Percentiles rank a stretch among this genome's conserved stretches.
These are phyloP conservation scores for Passalora sequoiae DNA, from an alignment of 2,329 filamentous ascomycete genomes.

Conservation along the genomic window DNA sequence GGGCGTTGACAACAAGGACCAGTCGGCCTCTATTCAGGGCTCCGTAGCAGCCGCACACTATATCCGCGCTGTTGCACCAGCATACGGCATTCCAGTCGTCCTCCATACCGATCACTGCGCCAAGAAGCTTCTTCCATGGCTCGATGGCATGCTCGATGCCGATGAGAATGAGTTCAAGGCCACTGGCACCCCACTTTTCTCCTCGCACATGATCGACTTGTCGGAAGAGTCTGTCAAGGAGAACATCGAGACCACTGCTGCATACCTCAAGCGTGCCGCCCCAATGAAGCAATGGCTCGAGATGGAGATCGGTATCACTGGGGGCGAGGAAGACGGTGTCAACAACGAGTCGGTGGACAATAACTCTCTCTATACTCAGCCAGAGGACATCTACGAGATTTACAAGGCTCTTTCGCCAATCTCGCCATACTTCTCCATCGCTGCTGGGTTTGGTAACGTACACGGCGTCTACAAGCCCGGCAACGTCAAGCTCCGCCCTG, in stretches of 20 bases:
- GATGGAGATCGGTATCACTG: conserved; percentile 96
- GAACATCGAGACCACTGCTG: conserved; percentile 88
- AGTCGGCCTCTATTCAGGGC: conserved; percentile 83
- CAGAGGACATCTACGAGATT: conserved; percentile 90
- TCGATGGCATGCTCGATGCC: conserved; percentile 90
- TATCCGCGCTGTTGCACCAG: conserved; percentile 79
- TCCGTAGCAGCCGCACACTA: conserved; percentile 86
- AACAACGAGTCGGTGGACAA: conserved; percentile 99
- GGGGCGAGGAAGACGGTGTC: conserved; percentile 95
- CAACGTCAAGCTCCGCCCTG: conserved; percentile 94
- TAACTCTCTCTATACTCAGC: conserved; percentile 94
- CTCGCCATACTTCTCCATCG: conserved; percentile 95
- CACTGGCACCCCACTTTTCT: conserved; percentile 88
- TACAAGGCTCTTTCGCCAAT: conserved; percentile 79
- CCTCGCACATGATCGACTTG: conserved; percentile 96
- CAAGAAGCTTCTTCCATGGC: conserved; percentile 98
- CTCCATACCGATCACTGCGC: conserved; percentile 98
- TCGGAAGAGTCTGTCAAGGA: conserved; percentile 84
- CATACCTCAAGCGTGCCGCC: conserved; percentile 88
- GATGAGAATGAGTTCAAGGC: conserved; percentile 95
- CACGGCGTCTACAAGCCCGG: conserved; percentile 99
- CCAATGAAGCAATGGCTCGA: conserved; percentile 99
- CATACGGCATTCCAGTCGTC: conserved; percentile 85
- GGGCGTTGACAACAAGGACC: conserved; percentile 76
- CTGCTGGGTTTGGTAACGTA: conserved; percentile 96